phyloP scores from a whole-genome alignment of 768 basidiomycete species.

The Candolleomyces aberdarensis region DNA sequence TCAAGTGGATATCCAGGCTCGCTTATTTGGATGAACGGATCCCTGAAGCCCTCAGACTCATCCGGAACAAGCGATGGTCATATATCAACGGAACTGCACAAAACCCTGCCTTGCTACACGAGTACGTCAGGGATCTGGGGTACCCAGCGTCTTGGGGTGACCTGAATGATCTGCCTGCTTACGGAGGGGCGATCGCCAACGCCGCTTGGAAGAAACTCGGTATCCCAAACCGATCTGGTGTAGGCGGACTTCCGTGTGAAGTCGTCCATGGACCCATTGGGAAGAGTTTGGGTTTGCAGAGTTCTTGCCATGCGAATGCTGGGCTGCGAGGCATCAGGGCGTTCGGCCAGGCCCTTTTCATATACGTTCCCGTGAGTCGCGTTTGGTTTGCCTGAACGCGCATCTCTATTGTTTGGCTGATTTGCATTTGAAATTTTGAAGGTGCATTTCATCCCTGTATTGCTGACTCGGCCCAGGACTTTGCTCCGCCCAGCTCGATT shows the following conservation, averaged over 20 bases:
- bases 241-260: slow-evolving; percentile 78
- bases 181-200: slow-evolving; percentile 53
- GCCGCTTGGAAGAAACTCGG: slow-evolving; percentile 55
- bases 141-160: slow-evolving; percentile 63
- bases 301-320: slow-evolving; percentile 61
- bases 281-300: slow-evolving; percentile 40
- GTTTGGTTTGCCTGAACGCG: not conserved
- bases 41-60: slow-evolving; percentile 46
- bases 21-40: slow-evolving; percentile 66
- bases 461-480: slow-evolving; percentile 54
- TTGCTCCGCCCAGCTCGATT: slow-evolving; percentile 44
- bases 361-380: slow-evolving; percentile 67
- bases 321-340: slow-evolving; percentile 49
- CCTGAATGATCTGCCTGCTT: slow-evolving; percentile 54
- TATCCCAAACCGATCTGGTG: slow-evolving; percentile 44
- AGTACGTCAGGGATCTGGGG: slow-evolving; percentile 54
- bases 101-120: slow-evolving; percentile 38
- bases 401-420: not conserved
- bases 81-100: slow-evolving; percentile 45
- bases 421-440: slow-evolving; percentile 20
- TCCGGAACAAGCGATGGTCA: slow-evolving; percentile 58
- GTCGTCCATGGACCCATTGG: slow-evolving; percentile 63
- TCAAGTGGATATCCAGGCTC: slow-evolving; percentile 74
- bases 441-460: slow-evolving; percentile 68
- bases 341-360: slow-evolving; percentile 58